phyloP scores from a whole-genome alignment of 352 stramenopile genomes.

The Peronospora belbahrii region DNA sequence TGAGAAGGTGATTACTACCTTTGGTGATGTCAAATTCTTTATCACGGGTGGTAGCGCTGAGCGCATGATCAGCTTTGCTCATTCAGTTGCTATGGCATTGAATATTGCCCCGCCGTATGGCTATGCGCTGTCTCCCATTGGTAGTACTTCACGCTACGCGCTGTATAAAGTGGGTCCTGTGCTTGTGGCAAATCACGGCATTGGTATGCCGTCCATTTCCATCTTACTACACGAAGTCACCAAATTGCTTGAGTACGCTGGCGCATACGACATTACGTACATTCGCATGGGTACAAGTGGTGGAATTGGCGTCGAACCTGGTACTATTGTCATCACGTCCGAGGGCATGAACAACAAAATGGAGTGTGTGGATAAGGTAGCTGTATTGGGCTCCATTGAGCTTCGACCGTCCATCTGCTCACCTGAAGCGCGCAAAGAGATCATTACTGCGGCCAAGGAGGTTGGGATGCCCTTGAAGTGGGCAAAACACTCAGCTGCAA shows the following conservation, averaged over 20 bases:
- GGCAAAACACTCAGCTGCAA: conserved; percentile 82
- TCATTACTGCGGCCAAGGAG: conserved; percentile 40
- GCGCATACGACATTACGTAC: conserved; percentile 44
- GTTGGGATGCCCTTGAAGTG: conserved; percentile 42
- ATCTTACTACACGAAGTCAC: conserved; percentile 80
- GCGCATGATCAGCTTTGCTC: conserved; percentile 68
- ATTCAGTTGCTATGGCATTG: conserved; percentile 46
- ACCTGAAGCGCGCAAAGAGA: conserved; percentile 45
- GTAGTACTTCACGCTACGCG: conserved; percentile 64
- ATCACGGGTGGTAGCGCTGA: conserved; percentile 61
- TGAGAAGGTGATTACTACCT: conserved; percentile 36
- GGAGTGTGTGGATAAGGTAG: conserved; percentile 56
- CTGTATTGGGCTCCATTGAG: conserved; percentile 47
- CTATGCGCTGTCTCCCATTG: conserved; percentile 52
- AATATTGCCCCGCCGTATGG: conserved; percentile 52
- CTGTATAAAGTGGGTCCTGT: conserved; percentile 78
- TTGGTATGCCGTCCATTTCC: conserved; percentile 73
- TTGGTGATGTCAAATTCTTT: conserved; percentile 78
- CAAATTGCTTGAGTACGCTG: conserved; percentile 75
- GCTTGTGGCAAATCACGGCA: conserved; percentile 74
- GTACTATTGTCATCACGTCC: conserved; percentile 76
- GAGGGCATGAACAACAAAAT: conserved; percentile 80
- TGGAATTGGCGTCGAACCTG: conserved; percentile 62
- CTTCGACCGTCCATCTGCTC: conserved; percentile 48
- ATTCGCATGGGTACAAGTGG: conserved; percentile 80